Conservation (phyloP, 768 basidiomycete genomes). For the Paxillus ammoniavirescens region DNA sequence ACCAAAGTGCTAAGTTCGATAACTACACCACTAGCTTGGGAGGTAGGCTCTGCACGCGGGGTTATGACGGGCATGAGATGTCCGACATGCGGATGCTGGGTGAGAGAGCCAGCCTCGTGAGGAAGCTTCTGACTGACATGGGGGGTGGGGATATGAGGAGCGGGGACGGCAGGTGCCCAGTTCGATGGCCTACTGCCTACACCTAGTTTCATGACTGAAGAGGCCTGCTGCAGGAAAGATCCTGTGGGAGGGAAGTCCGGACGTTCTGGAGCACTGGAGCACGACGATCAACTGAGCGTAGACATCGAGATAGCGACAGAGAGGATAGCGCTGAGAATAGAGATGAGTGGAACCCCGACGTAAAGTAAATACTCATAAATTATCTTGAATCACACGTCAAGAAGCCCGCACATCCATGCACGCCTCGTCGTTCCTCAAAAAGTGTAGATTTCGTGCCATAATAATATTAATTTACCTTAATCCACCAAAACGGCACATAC, state of each 20-base stretch:
- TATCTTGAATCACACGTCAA: not conserved
- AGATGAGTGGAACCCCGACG: not conserved
- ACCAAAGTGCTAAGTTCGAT: constrained; percentile 50
- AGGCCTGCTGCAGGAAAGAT: not conserved
- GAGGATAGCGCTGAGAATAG: not conserved
- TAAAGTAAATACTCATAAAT: not conserved
- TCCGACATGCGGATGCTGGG: not conserved
- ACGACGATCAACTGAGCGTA: not conserved
- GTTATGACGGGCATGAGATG: not conserved
- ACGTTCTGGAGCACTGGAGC: not conserved
- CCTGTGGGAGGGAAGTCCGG: not conserved
- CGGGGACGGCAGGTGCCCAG: not conserved
- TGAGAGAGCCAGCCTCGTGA: not conserved
- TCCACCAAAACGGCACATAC: too few species aligned
- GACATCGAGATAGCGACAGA: not conserved
- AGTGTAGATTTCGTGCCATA: constrained; percentile 1
- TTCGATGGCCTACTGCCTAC: not conserved
- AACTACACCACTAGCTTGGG: constrained; percentile 41
- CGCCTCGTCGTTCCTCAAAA: constrained; percentile 1
- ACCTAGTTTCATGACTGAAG: not conserved
- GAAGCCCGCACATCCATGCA: not conserved
- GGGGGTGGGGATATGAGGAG: not conserved
- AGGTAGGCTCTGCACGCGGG: constrained; percentile 1
- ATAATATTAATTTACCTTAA: too few species aligned
- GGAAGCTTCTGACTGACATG: not conserved